Percentiles rank a stretch among this genome's conserved stretches.
These are phyloP conservation scores for Gomphus bonarii DNA, from an alignment of 1,284 basidiomycete species.

Conservation along the genomic window DNA sequence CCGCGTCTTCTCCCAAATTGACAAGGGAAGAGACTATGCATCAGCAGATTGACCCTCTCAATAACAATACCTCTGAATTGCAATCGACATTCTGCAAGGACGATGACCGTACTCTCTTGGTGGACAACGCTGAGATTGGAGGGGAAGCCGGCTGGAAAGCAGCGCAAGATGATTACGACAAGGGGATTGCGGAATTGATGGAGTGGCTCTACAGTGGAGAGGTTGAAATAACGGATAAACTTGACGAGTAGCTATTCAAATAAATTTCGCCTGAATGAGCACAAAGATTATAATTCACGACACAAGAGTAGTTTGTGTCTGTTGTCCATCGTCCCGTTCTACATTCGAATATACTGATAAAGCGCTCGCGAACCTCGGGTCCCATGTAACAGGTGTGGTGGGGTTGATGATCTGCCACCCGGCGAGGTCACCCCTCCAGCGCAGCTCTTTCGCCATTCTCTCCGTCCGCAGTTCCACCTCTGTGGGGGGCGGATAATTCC, in stretches of 20 bases:
- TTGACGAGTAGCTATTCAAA: not conserved
- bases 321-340: not conserved
- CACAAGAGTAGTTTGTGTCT: not conserved
- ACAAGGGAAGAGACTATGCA: not conserved
- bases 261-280: conserved; percentile 11
- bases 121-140: not conserved
- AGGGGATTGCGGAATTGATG: conserved; percentile 33
- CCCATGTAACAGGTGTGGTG: conserved; percentile 60
- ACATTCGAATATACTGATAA: conserved; percentile 46
- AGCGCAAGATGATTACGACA: conserved; percentile 20
- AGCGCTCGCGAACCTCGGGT: conserved; percentile 57
- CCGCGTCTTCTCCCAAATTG: not conserved
- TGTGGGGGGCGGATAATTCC: conserved; percentile 70
- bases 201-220: conserved; percentile 36
- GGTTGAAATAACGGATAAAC: conserved; percentile 22
- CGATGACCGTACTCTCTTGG: not conserved
- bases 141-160: not conserved
- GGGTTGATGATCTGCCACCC: conserved; percentile 74
- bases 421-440: conserved; percentile 68
- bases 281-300: not conserved
- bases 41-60: not conserved
- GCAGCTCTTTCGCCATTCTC: conserved; percentile 75
- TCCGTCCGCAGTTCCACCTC: conserved; percentile 82
- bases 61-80: not conserved
- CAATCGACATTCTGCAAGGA: not conserved